Evolutionary conservation across 345 rosid genomes (phyloP), one percentile per base, ranked within the genome.

Genomic region (Viola odorata): DNA sequence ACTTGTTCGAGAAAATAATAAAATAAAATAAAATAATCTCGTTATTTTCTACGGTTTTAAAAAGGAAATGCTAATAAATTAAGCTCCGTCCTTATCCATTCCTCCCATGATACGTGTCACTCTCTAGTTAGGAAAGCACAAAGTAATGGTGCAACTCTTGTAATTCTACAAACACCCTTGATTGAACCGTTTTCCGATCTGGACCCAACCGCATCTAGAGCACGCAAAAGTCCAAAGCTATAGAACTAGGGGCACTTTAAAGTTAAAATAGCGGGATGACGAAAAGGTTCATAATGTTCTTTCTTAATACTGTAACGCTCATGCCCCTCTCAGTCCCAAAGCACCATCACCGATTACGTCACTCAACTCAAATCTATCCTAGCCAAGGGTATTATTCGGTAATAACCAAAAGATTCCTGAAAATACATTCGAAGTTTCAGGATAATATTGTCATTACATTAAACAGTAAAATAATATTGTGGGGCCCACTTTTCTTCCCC

Each of bases 401-500:
- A 50, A 38, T 40, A 7, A 10, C 6, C 3, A 37, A 36, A 60
- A 40, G 7, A 47, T 37, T 37, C 63, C 37, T 11, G 1, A 4
- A 14, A 50, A 14, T 15, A 4, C 4, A 48, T 5, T 0, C 32
- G 32, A 1, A 23, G 32, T 23, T 23, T 23, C 32, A 23, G 32
- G 32, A 23, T 23, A 23, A 23, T 0, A 23, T 23, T 23, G 32
- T 23, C 32, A 23, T 23, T 23, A 23, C 32, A 23, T 23, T 0
- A 23, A 0, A 23, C 2, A 23, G 1, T 23, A 23, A 23, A 23
- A 23, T 23, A 23, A 23, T 23, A 23, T 23, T 23, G 5, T 49
- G 67, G 72, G 67, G 72, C 41, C 72, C 67, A 62, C 62, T 3
- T 6, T 9, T 4, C 42, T 61, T 48, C 61, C 72, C 56, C 65